Percentiles rank a stretch among this genome's conserved stretches.
Evolutionary conservation across 495 filamentous ascomycete genomes (phyloP).

Genomic region (Pseudotulostoma volvatum): DNA sequence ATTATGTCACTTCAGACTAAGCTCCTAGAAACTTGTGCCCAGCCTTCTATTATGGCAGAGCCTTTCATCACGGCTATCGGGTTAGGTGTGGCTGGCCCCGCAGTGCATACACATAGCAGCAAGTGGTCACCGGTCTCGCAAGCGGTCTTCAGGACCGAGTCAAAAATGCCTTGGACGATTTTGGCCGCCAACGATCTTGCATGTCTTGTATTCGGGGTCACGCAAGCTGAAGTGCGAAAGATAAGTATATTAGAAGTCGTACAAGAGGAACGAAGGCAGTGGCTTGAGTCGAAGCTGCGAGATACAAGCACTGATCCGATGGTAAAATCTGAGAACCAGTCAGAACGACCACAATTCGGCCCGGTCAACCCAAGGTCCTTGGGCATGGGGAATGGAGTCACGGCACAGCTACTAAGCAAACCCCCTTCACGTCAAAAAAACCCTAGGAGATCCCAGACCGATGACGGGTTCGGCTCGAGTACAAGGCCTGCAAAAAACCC

Average conservation of each 20-base stretch:
- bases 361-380: conserved; percentile 32
- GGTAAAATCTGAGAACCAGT: conserved; percentile 21
- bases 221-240: conserved; percentile 81
- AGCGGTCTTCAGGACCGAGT: conserved; percentile 89
- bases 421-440: conserved; percentile 55
- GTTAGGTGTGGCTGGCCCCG: conserved; percentile 26
- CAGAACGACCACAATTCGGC: conserved; percentile 22
- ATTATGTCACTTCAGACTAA: conserved; percentile 57
- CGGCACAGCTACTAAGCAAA: conserved; percentile 73
- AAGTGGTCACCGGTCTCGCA: conserved; percentile 85
- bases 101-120: conserved; percentile 68
- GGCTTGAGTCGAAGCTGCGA: conserved; percentile 76
- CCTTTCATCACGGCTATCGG: conserved; percentile 13
- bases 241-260: conserved; percentile 93
- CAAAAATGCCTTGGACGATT: conserved; percentile 82
- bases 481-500: conserved; percentile 31
- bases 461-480: conserved; percentile 58
- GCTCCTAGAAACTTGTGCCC: conserved; percentile 75
- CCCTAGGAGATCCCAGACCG: conserved; percentile 46
- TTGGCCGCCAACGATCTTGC: conserved; percentile 93
- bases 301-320: conserved; percentile 32
- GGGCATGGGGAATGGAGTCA: conserved; percentile 62
- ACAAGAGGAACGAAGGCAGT: conserved; percentile 66
- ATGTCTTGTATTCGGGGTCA: conserved; percentile 89
- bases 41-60: conserved; percentile 51